Percentiles rank a stretch among this genome's conserved stretches.
These are phyloP conservation scores for Dendrothele bispora DNA, from an alignment of 768 basidiomycete genomes.

Conservation along the genomic window DNA sequence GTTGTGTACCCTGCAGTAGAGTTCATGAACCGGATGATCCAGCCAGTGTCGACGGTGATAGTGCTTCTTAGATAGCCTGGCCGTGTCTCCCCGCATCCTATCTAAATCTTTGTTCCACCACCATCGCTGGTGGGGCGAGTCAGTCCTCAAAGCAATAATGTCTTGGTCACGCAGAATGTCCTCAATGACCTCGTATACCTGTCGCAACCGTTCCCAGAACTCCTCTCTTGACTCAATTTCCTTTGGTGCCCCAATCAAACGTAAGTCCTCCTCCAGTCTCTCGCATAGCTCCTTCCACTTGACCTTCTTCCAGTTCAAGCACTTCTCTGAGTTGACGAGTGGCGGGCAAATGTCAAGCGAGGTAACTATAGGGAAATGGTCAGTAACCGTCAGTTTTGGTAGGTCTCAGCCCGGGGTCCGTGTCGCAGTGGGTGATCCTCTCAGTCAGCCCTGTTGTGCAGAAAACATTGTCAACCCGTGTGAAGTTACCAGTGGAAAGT, in stretches of 20 bases:
- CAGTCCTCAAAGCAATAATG: too few species aligned
- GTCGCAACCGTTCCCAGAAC: too few species aligned
- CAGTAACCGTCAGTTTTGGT: too few species aligned
- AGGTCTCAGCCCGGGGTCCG: neutral
- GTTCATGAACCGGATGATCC: constrained; percentile 3
- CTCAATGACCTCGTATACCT: neutral
- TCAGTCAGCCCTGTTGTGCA: neutral
- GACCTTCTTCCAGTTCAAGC: too few species aligned
- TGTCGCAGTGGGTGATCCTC: neutral
- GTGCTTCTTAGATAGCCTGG: neutral
- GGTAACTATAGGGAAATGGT: neutral
- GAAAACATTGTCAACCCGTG: neutral
- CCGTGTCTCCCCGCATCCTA: neutral
- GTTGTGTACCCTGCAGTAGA: neutral
- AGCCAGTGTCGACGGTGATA: neutral
- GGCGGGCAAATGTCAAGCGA: neutral
- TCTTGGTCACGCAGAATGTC: neutral
- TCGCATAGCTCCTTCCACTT: too few species aligned
- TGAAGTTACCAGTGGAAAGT: constrained; percentile 17
- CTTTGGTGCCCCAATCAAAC: too few species aligned
- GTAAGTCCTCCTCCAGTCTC: too few species aligned
- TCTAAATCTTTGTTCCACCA: constrained; percentile 15
- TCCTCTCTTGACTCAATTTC: too few species aligned
- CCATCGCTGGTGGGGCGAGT: constrained; percentile 4
- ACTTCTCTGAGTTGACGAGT: too few species aligned